Evolutionary conservation across 192 early-diverging fungal genomes (phyloP).

Genomic region (Coemansia sp.): DNA sequence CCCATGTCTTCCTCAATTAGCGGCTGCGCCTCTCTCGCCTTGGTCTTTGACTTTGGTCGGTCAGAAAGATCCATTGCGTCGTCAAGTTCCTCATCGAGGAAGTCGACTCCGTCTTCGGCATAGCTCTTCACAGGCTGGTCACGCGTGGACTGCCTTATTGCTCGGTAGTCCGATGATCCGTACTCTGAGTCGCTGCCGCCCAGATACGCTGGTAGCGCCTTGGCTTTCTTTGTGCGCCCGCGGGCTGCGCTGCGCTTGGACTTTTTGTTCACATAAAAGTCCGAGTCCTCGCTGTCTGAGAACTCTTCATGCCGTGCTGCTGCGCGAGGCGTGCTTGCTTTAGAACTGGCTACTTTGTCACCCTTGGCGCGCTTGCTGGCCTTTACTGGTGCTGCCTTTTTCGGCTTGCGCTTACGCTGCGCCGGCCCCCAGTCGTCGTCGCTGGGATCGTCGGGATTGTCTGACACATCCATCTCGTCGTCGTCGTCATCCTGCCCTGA

Average conservation of each 20-base stretch:
- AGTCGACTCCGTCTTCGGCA: conserved; percentile 47
- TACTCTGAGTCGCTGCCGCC: conserved; percentile 51
- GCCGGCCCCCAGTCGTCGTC: conserved; percentile 48
- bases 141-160: conserved; percentile 43
- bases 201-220: conserved; percentile 30
- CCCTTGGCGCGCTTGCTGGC: conserved; percentile 47
- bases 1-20: conserved; percentile 45
- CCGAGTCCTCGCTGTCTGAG: conserved; percentile 49
- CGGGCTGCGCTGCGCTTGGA: conserved; percentile 31
- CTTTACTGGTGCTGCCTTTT: conserved; percentile 22
- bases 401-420: conserved; percentile 52
- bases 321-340: conserved; percentile 8
- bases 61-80: conserved; percentile 30
- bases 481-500: conserved; percentile 47
- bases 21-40: conserved; percentile 26
- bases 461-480: conserved; percentile 31
- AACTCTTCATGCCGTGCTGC: conserved; percentile 19
- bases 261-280: conserved; percentile 38
- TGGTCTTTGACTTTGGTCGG: conserved; percentile 14
- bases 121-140: conserved; percentile 45
- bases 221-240: conserved; percentile 32
- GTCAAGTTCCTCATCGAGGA: conserved; percentile 42
- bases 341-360: neutral
- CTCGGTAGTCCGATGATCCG: conserved; percentile 46
- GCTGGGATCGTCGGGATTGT: conserved; percentile 43